These are phyloP conservation scores for Pseudogymnoascus sp. DNA, from an alignment of 2,329 filamentous ascomycete genomes.

Conservation along the genomic window DNA sequence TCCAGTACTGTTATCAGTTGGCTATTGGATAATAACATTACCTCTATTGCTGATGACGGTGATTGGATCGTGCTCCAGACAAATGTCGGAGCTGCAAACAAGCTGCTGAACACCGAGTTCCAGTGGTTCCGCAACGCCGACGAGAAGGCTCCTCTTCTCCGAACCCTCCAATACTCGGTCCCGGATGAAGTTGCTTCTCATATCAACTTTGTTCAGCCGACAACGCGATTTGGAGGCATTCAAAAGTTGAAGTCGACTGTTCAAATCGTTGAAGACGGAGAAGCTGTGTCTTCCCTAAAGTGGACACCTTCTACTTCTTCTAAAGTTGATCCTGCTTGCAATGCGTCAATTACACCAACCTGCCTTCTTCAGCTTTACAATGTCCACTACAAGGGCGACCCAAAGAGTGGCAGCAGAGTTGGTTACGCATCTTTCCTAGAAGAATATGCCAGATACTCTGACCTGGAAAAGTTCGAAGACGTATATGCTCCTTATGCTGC, in stretches of 20 bases:
- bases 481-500: constrained; percentile 36
- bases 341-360: constrained; percentile 24
- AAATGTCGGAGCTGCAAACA: constrained; percentile 29
- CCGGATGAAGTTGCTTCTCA: constrained; percentile 28
- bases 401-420: constrained; percentile 14
- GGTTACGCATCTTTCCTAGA: constrained; percentile 16
- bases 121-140: constrained; percentile 29
- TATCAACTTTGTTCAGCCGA: constrained; percentile 34
- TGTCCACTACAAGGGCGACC: constrained; percentile 16
- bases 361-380: constrained; percentile 27
- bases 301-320: constrained; percentile 9
- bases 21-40: constrained; percentile 32
- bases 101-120: constrained; percentile 32
- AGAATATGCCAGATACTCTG: constrained; percentile 21
- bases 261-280: constrained; percentile 12
- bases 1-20: constrained; percentile 32
- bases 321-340: constrained; percentile 20
- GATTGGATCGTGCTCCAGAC: constrained; percentile 21
- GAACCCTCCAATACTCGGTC: constrained; percentile 34
- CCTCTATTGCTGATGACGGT: constrained; percentile 30
- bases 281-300: constrained; percentile 3
- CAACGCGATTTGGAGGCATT: constrained; percentile 29
- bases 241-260: constrained; percentile 12
- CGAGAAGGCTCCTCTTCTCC: constrained; percentile 26
- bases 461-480: constrained; percentile 35